Evolutionary conservation across 768 basidiomycete genomes (phyloP).

Genomic region (Russula sp.): DNA sequence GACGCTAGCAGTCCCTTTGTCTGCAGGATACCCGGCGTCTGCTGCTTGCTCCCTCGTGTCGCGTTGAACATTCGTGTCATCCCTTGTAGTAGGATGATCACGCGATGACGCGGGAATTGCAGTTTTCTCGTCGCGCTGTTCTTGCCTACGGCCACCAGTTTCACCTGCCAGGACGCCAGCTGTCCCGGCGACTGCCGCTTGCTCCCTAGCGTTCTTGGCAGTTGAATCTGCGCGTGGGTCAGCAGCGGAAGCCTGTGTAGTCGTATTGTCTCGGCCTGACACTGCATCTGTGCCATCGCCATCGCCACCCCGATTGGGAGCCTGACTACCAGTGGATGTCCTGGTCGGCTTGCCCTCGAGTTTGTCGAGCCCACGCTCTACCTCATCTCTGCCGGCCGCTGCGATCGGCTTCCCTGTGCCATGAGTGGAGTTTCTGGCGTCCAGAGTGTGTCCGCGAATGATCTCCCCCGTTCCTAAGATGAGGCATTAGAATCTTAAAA

Average conservation of each 20-base stretch:
- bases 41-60: neutral
- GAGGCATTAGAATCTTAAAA: neutral
- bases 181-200: neutral
- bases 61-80: no score
- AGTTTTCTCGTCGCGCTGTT: neutral
- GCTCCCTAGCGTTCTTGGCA: neutral
- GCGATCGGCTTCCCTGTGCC: neutral
- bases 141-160: neutral
- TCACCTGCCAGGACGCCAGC: no score
- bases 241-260: neutral
- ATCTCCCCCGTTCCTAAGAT: neutral
- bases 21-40: neutral
- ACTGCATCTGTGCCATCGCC: neutral
- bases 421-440: neutral
- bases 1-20: neutral
- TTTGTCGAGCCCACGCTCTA: constrained; percentile 1
- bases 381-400: neutral
- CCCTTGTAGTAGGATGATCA: neutral
- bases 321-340: neutral
- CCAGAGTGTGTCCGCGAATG: neutral
- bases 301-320: neutral
- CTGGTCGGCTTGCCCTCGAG: neutral
- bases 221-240: neutral
- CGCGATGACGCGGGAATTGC: neutral
- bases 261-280: neutral